Evolutionary conservation across 768 basidiomycete species (phyloP), one percentile per base, ranked within the genome.

Genomic region (Paxillus ammoniavirescens): DNA sequence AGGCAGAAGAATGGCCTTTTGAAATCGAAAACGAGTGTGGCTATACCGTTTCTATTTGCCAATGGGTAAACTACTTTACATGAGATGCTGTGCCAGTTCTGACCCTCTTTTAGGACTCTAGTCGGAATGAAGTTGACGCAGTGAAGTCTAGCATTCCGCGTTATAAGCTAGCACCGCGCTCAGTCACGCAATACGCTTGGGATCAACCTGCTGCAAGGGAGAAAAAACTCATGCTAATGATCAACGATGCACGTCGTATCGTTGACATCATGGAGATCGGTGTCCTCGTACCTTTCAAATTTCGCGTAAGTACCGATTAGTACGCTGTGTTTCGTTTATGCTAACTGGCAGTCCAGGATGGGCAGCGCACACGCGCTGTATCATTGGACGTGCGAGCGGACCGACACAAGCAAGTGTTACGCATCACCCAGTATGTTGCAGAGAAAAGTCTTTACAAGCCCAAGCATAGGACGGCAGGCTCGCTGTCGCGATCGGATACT

Each of bases 221-320:
- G 60, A 98, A 96, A 72, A 86, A 83, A 58, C 75, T 99, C 23
- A 68, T 83, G 35, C 74, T 99, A 18, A 67, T 69, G 9, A 77
- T 86, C 46, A 85, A 84, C 41, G 79, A 80, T 21, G 72, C 81
- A 49, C 81, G 80, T 10, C 81, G 91, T 28, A 69, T 77, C 18
- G 75, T 98, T 47, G 96, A 98, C 65, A 86, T 96, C 55, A 87
- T 96, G 86, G 97, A 98, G 69, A 98, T 99, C 18, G 97, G 97
- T 26, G 82, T 89, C 58, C 80, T 96, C 6, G 71, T 91, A 12
- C 97, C 97, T 1, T 95, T 95, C 78, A 91, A 82, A 67, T 91
- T 96, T 65, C 74, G 75, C 43, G 91, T 92, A 59, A 55, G 83
- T 73, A 46, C 23, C 15, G 0, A 17, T 21, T 8, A 9, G 26